Conservation (phyloP, 2,329 filamentous ascomycete species). For the Pseudogymnoascus destructans region DNA sequence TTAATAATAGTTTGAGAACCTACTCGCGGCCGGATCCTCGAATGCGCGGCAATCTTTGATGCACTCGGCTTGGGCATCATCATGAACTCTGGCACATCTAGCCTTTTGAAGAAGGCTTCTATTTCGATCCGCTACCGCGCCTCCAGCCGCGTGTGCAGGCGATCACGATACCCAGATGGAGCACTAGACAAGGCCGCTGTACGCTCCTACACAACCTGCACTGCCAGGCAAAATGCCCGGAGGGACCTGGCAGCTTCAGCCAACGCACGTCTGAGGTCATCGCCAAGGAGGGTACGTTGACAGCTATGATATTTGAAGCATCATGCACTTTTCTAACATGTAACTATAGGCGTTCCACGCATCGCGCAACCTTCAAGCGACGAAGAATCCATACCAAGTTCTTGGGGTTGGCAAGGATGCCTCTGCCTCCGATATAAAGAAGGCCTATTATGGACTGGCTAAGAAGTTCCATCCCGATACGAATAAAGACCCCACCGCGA, state of each 20-base stretch:
- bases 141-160: background rate
- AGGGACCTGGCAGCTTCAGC: constrained; percentile 16
- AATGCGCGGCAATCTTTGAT: constrained; percentile 12
- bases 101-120: constrained; percentile 23
- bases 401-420: constrained; percentile 75
- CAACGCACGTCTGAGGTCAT: constrained; percentile 13
- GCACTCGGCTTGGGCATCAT: constrained; percentile 13
- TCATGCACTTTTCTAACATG: background rate
- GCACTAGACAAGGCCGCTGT: background rate
- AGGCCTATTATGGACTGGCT: constrained; percentile 91
- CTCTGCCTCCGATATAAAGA: constrained; percentile 84
- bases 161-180: background rate
- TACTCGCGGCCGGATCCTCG: background rate
- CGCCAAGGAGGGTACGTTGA: constrained; percentile 20
- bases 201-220: background rate
- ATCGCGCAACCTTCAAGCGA: constrained; percentile 21
- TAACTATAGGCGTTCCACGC: constrained; percentile 22
- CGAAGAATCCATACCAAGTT: constrained; percentile 71
- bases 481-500: constrained; percentile 87
- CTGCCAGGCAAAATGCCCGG: background rate
- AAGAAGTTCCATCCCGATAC: constrained; percentile 98
- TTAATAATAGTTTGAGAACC: background rate
- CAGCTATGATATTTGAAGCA: background rate
- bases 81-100: constrained; percentile 25
- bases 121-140: constrained; percentile 13